phyloP scores from a whole-genome alignment of 805 yeast species.

The Saccharomycopsis guyanensis region DNA sequence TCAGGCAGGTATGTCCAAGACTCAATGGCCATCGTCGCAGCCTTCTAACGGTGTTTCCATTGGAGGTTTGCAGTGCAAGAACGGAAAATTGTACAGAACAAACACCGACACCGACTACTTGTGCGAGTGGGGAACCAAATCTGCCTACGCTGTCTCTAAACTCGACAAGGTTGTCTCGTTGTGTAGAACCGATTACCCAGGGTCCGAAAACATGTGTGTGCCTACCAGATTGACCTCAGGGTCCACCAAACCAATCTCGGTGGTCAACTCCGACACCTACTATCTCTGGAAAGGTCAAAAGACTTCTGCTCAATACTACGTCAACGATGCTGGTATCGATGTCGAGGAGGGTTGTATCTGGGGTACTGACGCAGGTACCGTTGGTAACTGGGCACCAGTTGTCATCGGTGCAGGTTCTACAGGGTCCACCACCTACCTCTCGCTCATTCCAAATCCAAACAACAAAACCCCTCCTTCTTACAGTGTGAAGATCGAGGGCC shows the following conservation, averaged over 20 bases:
- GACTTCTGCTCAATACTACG: constrained; percentile 95
- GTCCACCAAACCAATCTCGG: constrained; percentile 54
- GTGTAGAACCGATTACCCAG: constrained; percentile 99
- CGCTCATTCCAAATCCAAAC: constrained; percentile 94
- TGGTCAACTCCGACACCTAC: constrained; percentile 70
- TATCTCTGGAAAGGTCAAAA: constrained; percentile 72
- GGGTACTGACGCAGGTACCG: constrained; percentile 72
- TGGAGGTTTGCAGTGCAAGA: constrained; percentile 86
- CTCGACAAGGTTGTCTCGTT: constrained; percentile 65
- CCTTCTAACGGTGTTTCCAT: constrained; percentile 85
- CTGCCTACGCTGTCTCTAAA: constrained; percentile 63
- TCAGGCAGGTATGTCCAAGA: constrained; percentile 97
- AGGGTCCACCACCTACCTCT: constrained; percentile 68
- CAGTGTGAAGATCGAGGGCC: constrained; percentile 68
- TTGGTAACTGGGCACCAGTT: constrained; percentile 98
- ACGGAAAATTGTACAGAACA: constrained; percentile 78
- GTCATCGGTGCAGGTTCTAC: constrained; percentile 88
- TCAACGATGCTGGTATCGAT: constrained; percentile 91
- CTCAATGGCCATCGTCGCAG: constrained; percentile 91
- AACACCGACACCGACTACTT: constrained; percentile 58
- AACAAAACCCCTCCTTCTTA: constrained; percentile 60
- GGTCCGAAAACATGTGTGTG: constrained; percentile 95
- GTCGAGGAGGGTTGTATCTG: constrained; percentile 88
- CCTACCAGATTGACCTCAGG: constrained; percentile 82
- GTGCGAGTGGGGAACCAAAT: constrained; percentile 79